phyloP scores from a whole-genome alignment of 2,329 filamentous ascomycete genomes.

The Trichoderma simmonsii region DNA sequence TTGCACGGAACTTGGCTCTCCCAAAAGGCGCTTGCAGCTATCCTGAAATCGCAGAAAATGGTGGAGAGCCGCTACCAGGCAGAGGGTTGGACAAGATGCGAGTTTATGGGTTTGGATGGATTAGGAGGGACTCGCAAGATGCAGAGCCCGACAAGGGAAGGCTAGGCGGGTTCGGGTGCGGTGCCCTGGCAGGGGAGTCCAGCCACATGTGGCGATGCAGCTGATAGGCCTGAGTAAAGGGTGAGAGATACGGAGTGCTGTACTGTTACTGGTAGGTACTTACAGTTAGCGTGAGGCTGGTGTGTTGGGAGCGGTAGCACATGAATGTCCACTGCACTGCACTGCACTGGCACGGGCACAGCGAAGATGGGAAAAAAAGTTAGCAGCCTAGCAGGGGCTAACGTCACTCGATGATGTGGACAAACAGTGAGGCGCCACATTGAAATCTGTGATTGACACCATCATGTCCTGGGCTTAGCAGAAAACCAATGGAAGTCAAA shows the following conservation, averaged over 20 bases:
- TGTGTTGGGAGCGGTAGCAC: not conserved
- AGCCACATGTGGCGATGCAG: conserved; percentile 20
- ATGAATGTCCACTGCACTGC: not conserved
- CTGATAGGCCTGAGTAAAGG: not conserved
- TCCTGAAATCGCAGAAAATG: not conserved
- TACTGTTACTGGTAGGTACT: not conserved
- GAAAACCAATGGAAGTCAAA: not conserved
- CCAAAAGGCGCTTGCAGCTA: conserved; percentile 3
- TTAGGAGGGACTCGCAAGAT: conserved; percentile 34
- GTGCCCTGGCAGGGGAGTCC: conserved; percentile 21
- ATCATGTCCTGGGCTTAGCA: not conserved
- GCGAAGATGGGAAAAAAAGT: not conserved
- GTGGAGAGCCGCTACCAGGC: conserved; percentile 9
- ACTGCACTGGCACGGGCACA: too few species aligned
- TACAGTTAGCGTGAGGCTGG: not conserved
- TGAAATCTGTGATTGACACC: not conserved
- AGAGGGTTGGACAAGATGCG: conserved; percentile 17
- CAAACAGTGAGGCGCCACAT: conserved; percentile 12
- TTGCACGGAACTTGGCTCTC: not conserved
- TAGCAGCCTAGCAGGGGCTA: conserved; percentile 17
- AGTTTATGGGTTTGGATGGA: conserved; percentile 27
- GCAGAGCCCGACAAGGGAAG: conserved; percentile 32
- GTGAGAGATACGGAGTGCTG: too few species aligned
- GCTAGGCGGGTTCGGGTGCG: conserved; percentile 24
- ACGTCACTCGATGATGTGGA: conserved; percentile 23